Conservation (phyloP, 257 asterid genomes). For the Nicotiana obtusifolia region DNA sequence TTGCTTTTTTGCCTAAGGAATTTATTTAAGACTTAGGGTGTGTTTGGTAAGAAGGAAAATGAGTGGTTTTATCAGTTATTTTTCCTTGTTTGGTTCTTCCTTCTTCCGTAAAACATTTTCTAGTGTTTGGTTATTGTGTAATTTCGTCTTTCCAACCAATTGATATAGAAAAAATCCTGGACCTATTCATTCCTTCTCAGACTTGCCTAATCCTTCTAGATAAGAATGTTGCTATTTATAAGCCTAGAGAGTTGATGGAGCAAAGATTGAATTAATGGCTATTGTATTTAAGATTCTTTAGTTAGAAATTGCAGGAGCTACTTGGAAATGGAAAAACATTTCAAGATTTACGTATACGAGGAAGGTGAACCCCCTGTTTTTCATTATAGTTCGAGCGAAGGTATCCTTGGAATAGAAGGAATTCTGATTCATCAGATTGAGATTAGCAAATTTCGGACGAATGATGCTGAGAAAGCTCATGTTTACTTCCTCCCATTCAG, state of each 20-base stretch:
- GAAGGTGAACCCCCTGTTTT: slow-evolving; percentile 73
- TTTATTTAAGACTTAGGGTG: background rate
- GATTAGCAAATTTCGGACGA: slow-evolving; percentile 40
- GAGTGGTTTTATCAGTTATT: too few relatives aligned
- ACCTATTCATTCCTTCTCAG: too few relatives aligned
- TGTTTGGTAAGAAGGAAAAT: background rate
- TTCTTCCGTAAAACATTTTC: too few relatives aligned
- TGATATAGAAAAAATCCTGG: too few relatives aligned
- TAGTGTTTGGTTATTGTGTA: too few relatives aligned
- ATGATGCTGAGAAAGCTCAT: slow-evolving; percentile 38
- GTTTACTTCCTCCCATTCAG: slow-evolving; percentile 61
- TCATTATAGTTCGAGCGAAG: slow-evolving; percentile 52
- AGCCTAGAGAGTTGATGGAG: too few relatives aligned
- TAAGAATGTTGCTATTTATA: too few relatives aligned
- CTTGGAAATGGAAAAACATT: slow-evolving; percentile 53
- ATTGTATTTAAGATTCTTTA: too few relatives aligned
- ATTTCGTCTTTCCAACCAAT: too few relatives aligned
- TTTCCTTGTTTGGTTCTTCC: too few relatives aligned
- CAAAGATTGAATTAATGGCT: too few relatives aligned
- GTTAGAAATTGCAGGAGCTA: slow-evolving; percentile 39
- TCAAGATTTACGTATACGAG: slow-evolving; percentile 47
- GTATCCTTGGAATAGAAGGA: slow-evolving; percentile 51
- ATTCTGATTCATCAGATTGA: slow-evolving; percentile 47
- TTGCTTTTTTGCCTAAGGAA: background rate
- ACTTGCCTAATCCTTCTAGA: too few relatives aligned